phyloP scores from a whole-genome alignment of 176 grass and related monocot species.

The Oryza meridionalis region DNA sequence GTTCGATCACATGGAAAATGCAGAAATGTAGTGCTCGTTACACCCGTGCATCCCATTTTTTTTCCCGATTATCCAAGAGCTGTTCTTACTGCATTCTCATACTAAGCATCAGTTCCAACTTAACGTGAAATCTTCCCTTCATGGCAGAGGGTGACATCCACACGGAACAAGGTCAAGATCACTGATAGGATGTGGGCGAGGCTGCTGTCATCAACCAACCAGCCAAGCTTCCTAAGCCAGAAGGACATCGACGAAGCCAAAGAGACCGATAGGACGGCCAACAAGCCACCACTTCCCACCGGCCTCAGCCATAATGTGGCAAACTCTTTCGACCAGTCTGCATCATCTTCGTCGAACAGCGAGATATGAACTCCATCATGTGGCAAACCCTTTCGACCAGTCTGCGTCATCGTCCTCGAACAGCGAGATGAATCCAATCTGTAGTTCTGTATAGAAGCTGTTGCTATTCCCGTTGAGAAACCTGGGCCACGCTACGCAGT shows the following conservation, averaged over 20 bases:
- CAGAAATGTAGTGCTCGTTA: neutral
- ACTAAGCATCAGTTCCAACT: neutral
- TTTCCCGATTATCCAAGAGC: neutral
- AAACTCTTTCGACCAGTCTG: conserved; percentile 39
- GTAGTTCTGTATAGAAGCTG: conserved; percentile 16
- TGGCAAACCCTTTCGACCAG: conserved; percentile 31
- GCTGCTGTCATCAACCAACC: conserved; percentile 76
- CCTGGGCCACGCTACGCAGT: conserved; percentile 6
- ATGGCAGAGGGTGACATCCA: conserved; percentile 74
- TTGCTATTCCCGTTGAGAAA: conserved; percentile 3
- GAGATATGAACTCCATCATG: conserved; percentile 30
- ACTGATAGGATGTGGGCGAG: conserved; percentile 83
- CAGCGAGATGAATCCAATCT: conserved; percentile 12
- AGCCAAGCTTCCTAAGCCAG: conserved; percentile 75
- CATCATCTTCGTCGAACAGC: neutral
- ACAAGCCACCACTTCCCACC: conserved; percentile 36
- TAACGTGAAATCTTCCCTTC: conserved; percentile 2
- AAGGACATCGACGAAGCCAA: conserved; percentile 61
- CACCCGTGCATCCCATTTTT: neutral
- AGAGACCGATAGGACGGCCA: conserved; percentile 47
- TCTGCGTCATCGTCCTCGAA: conserved; percentile 18
- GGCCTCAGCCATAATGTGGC: neutral
- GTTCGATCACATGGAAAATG: neutral
- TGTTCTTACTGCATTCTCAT: neutral
- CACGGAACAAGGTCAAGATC: conserved; percentile 69